phyloP scores from a whole-genome alignment of 192 early-diverging fungal genomes.

The Coemansia sp. region DNA sequence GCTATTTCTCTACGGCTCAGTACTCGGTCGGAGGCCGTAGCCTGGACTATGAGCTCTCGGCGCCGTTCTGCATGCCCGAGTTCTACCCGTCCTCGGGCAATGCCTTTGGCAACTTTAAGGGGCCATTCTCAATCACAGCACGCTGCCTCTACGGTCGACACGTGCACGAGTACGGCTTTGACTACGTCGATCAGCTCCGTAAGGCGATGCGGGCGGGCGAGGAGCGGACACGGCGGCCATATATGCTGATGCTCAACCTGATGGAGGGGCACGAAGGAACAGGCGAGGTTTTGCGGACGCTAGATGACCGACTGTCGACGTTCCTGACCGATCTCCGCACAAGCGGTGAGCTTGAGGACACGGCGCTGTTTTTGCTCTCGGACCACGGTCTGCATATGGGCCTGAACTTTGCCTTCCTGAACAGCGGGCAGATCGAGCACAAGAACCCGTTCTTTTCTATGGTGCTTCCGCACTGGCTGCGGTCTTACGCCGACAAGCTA shows the following conservation, averaged over 20 bases:
- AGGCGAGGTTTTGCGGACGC: slow-evolving; percentile 30
- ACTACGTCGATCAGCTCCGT: slow-evolving; percentile 31
- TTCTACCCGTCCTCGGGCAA: slow-evolving; percentile 44
- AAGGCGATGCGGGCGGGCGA: slow-evolving; percentile 5
- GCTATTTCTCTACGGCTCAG: slow-evolving; percentile 11
- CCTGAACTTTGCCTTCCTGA: slow-evolving; percentile 34
- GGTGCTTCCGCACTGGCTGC: slow-evolving; percentile 30
- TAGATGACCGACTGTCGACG: slow-evolving; percentile 16
- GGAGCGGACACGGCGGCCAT: slow-evolving; percentile 6
- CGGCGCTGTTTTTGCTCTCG: slow-evolving; percentile 19
- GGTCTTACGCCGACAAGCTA: slow-evolving; percentile 21
- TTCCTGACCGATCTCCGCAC: slow-evolving; percentile 26
- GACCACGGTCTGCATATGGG: slow-evolving; percentile 48
- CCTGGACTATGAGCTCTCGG: slow-evolving; percentile 51
- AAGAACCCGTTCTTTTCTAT: slow-evolving; percentile 40
- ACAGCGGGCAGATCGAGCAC: slow-evolving; percentile 42
- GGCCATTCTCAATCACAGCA: slow-evolving; percentile 28
- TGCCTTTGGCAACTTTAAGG: slow-evolving; percentile 52
- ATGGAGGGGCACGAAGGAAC: slow-evolving; percentile 46
- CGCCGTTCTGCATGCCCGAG: slow-evolving; percentile 55
- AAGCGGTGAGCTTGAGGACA: slow-evolving; percentile 35
- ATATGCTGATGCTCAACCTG: slow-evolving; percentile 27
- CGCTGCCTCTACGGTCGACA: slow-evolving; percentile 39
- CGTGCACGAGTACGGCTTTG: slow-evolving; percentile 42
- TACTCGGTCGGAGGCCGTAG: slow-evolving; percentile 32